Percentiles rank a stretch among this genome's conserved stretches.
These are phyloP conservation scores for Penicillium hordei DNA, from an alignment of 2,329 filamentous ascomycete species.

Conservation along the genomic window DNA sequence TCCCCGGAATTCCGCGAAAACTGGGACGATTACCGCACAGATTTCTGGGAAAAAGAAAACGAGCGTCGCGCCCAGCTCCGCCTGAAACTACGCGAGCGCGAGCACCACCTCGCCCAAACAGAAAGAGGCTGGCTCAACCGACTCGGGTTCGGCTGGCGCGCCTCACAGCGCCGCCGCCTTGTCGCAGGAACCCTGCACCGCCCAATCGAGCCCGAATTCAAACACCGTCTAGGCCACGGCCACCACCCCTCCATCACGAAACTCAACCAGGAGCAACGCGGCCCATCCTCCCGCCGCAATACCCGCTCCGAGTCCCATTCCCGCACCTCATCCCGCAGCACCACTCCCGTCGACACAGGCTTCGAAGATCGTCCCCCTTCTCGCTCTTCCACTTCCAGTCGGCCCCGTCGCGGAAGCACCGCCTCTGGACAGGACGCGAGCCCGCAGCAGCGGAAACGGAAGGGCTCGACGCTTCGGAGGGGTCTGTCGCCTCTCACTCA, in stretches of 20 bases:
- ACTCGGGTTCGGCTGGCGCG: slow-evolving; percentile 60
- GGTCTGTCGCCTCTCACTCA: slow-evolving; percentile 40
- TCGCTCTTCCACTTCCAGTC: slow-evolving; percentile 32
- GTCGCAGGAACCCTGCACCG: slow-evolving; percentile 30
- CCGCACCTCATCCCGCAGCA: slow-evolving; percentile 45
- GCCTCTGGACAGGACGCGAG: slow-evolving; percentile 29
- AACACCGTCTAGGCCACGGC: slow-evolving; percentile 28
- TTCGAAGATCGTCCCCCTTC: slow-evolving; percentile 37
- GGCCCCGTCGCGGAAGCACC: slow-evolving; percentile 38
- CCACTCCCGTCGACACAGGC: slow-evolving; percentile 39
- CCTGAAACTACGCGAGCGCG: slow-evolving; percentile 65
- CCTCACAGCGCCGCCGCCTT: slow-evolving; percentile 33
- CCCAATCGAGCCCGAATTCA: slow-evolving; percentile 29
- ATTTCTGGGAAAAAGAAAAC: slow-evolving; percentile 98
- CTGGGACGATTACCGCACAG: slow-evolving; percentile 90
- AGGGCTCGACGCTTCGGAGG: slow-evolving; percentile 29
- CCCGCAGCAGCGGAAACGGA: slow-evolving; percentile 35
- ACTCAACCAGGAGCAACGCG: slow-evolving; percentile 29
- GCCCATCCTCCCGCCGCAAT: slow-evolving; percentile 31
- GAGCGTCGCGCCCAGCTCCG: slow-evolving; percentile 76
- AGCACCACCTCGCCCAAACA: slow-evolving; percentile 66
- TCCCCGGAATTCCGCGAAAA: slow-evolving; percentile 92
- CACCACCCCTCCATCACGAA: slow-evolving; percentile 32
- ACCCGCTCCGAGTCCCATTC: slow-evolving; percentile 43
- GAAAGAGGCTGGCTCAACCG: slow-evolving; percentile 81